These are phyloP conservation scores for Mucor piriformis DNA, from an alignment of 371 early-diverging fungal species.

Conservation along the genomic window DNA sequence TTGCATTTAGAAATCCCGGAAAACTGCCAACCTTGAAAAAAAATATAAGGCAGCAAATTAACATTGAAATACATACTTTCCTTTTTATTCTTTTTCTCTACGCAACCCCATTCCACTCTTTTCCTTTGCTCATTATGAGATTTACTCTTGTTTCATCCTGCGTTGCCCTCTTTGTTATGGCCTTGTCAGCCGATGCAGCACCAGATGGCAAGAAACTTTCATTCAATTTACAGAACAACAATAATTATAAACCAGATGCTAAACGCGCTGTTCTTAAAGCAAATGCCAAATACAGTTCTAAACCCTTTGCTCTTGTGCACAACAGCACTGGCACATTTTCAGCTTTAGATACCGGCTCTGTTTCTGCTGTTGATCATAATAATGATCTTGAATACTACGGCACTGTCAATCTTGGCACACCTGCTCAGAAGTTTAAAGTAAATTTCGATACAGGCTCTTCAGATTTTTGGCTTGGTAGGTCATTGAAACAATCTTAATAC, in stretches of 20 bases:
- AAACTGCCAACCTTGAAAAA: not conserved
- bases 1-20: too few relatives aligned
- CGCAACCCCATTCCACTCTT: not conserved
- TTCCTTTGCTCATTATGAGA: constrained; percentile 11
- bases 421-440: constrained; percentile 64
- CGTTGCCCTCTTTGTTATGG: constrained; percentile 11
- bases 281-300: constrained; percentile 17
- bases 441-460: constrained; percentile 80
- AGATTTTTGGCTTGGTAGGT: constrained; percentile 63
- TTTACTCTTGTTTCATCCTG: constrained; percentile 23
- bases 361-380: constrained; percentile 27
- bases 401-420: constrained; percentile 65
- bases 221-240: constrained; percentile 25
- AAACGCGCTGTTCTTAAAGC: constrained; percentile 20
- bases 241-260: constrained; percentile 22
- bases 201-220: constrained; percentile 13
- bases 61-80: too few relatives aligned
- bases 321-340: constrained; percentile 6
- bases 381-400: constrained; percentile 59
- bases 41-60: not conserved
- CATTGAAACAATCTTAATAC: not conserved
- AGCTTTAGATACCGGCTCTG: constrained; percentile 5
- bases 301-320: not conserved
- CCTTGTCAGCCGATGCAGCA: constrained; percentile 22
- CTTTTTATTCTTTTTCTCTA: not conserved